Percentiles rank a stretch among this genome's conserved stretches.
phyloP scores from a whole-genome alignment of 2,329 filamentous ascomycete species.

The Trichoderma koningii region DNA sequence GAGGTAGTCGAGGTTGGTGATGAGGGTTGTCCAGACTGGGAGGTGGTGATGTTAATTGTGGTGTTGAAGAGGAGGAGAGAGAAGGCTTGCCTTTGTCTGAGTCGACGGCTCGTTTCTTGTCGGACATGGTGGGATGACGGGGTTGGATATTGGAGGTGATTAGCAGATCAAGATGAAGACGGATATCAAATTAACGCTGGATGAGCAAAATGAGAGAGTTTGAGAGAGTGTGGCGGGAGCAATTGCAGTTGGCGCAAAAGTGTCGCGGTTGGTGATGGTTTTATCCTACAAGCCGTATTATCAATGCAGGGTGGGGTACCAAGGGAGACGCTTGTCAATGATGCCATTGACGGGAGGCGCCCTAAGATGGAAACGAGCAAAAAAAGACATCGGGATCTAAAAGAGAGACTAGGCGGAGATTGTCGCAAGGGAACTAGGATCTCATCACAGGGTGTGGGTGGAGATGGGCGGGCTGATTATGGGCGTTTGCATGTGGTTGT shows the following conservation, averaged over 20 bases:
- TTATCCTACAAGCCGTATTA: neutral
- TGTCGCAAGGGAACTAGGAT: too few relatives aligned
- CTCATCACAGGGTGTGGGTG: too few relatives aligned
- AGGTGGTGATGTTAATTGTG: slow-evolving; percentile 16
- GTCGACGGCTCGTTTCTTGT: slow-evolving; percentile 40
- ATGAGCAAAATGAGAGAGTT: neutral
- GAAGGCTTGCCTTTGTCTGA: slow-evolving; percentile 43
- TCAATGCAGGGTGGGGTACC: slow-evolving; percentile 11
- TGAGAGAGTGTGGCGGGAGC: neutral
- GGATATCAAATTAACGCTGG: neutral
- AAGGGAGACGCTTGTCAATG: neutral
- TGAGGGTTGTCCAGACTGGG: slow-evolving; percentile 78
- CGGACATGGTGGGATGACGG: slow-evolving; percentile 31
- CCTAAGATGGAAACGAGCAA: neutral
- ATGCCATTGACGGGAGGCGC: neutral
- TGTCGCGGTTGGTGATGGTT: neutral
- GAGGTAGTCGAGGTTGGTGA: slow-evolving; percentile 82
- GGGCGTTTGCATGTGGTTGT: too few relatives aligned
- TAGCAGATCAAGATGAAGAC: neutral
- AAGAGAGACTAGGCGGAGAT: neutral
- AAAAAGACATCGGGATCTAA: neutral
- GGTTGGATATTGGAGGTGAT: too few relatives aligned
- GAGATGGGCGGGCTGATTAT: too few relatives aligned
- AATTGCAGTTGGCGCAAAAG: slow-evolving; percentile 12
- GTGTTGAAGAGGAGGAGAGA: neutral